phyloP scores from a whole-genome alignment of 2,329 filamentous ascomycete species.

The Cytospora paraplurivora region DNA sequence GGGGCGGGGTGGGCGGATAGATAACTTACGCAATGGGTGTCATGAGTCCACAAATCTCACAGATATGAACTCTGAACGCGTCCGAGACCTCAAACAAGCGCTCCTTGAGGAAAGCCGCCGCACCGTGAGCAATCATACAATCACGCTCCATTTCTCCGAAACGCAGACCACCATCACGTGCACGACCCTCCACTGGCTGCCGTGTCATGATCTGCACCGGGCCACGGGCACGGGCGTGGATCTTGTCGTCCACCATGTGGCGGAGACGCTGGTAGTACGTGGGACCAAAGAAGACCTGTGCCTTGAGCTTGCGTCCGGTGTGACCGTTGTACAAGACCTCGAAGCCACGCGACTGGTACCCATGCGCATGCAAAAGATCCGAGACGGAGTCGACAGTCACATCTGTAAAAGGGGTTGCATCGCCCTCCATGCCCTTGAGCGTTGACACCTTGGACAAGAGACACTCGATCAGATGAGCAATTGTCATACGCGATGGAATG shows the following conservation, averaged over 20 bases:
- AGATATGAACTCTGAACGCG: constrained; percentile 96
- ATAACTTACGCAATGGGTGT: constrained; percentile 92
- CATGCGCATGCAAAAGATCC: constrained; percentile 79
- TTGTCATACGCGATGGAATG: constrained; percentile 99
- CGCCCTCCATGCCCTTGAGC: constrained; percentile 90
- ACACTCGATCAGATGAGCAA: constrained; percentile 99
- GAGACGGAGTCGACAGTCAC: constrained; percentile 96
- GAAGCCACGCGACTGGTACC: constrained; percentile 95
- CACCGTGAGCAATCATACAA: constrained; percentile 99
- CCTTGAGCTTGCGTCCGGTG: constrained; percentile 88
- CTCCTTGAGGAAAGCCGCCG: constrained; percentile 95
- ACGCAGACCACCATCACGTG: constrained; percentile 93
- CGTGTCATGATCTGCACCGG: constrained; percentile 96
- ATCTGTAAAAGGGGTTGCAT: constrained; percentile 96
- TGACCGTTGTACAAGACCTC: constrained; percentile 99
- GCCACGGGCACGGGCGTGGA: constrained; percentile 95
- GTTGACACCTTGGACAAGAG: constrained; percentile 94
- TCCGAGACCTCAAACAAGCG: constrained; percentile 96
- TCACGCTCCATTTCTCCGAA: constrained; percentile 99
- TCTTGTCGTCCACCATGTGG: constrained; percentile 99
- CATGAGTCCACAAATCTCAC: constrained; percentile 98
- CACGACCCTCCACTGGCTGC: constrained; percentile 97
- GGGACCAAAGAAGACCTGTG: constrained; percentile 94
- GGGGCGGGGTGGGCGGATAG: background rate
- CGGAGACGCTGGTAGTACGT: constrained; percentile 98